phyloP scores from a whole-genome alignment of 2,329 filamentous ascomycete species.

The Elsinoe batatas region DNA sequence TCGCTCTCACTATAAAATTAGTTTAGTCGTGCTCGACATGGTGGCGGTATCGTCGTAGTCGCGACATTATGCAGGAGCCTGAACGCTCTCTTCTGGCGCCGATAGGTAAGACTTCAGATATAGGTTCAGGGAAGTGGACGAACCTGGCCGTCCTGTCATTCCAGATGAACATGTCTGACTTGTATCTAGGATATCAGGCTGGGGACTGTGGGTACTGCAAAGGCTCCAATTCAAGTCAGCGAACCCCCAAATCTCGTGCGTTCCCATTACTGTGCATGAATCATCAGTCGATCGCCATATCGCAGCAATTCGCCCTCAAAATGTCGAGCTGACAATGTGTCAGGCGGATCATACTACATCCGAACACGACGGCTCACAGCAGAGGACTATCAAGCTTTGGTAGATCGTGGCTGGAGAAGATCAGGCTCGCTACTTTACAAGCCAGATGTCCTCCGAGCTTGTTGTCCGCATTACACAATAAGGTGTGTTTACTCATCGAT shows the following conservation, averaged over 20 bases:
- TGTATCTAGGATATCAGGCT: constrained; percentile 35
- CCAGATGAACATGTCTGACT: background rate
- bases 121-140: no score
- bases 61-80: no score
- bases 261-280: constrained; percentile 16
- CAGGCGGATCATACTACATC: constrained; percentile 66
- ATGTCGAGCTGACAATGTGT: constrained; percentile 17
- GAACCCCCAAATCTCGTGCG: constrained; percentile 41
- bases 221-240: constrained; percentile 34
- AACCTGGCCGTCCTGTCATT: background rate
- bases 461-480: constrained; percentile 86
- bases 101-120: no score
- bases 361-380: constrained; percentile 51
- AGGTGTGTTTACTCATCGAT: constrained; percentile 29
- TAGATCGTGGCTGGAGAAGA: constrained; percentile 70
- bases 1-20: no score
- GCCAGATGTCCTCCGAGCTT: constrained; percentile 67
- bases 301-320: background rate
- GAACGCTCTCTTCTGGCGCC: no score
- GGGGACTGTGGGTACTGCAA: constrained; percentile 45
- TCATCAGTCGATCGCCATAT: constrained; percentile 12
- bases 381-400: constrained; percentile 58
- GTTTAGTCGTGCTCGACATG: no score
- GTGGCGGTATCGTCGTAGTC: no score
- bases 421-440: constrained; percentile 60